phyloP scores from a whole-genome alignment of 805 yeast species.

The Kockiozyma suomiensis region DNA sequence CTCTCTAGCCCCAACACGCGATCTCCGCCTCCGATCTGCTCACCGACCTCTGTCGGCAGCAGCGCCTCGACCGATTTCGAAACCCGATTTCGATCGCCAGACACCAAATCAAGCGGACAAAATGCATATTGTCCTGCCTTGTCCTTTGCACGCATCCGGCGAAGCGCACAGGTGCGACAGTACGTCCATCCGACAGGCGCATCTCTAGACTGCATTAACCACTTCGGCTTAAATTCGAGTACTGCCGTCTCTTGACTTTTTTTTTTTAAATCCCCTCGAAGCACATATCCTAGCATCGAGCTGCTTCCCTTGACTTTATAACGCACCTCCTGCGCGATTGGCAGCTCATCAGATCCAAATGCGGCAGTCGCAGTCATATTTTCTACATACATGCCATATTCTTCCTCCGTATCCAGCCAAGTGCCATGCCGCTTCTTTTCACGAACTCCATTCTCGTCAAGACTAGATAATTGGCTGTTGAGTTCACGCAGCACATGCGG shows the following conservation, averaged over 20 bases:
- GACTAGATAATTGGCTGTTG: slow-evolving; percentile 8
- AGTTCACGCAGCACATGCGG: slow-evolving; percentile 8
- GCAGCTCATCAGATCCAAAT: neutral
- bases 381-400: slow-evolving; percentile 27
- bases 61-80: slow-evolving; percentile 43
- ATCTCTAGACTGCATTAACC: slow-evolving; percentile 53
- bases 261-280: neutral
- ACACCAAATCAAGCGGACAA: slow-evolving; percentile 53
- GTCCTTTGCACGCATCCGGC: slow-evolving; percentile 35
- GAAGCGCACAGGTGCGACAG: slow-evolving; percentile 63
- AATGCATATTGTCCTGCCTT: slow-evolving; percentile 43
- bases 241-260: slow-evolving; percentile 12
- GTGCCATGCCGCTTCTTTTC: slow-evolving; percentile 27
- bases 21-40: neutral
- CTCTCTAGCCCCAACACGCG: slow-evolving; percentile 21
- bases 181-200: slow-evolving; percentile 45
- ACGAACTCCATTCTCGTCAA: slow-evolving; percentile 14
- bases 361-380: slow-evolving; percentile 14
- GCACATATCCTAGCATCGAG: slow-evolving; percentile 6
- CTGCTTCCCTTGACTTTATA: slow-evolving; percentile 14
- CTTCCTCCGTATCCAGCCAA: slow-evolving; percentile 12
- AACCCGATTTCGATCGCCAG: slow-evolving; percentile 41
- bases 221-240: slow-evolving; percentile 63
- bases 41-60: slow-evolving; percentile 10
- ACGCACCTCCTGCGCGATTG: neutral